phyloP scores from a whole-genome alignment of 371 early-diverging fungal species.

The Lichtheimia corymbifera region DNA sequence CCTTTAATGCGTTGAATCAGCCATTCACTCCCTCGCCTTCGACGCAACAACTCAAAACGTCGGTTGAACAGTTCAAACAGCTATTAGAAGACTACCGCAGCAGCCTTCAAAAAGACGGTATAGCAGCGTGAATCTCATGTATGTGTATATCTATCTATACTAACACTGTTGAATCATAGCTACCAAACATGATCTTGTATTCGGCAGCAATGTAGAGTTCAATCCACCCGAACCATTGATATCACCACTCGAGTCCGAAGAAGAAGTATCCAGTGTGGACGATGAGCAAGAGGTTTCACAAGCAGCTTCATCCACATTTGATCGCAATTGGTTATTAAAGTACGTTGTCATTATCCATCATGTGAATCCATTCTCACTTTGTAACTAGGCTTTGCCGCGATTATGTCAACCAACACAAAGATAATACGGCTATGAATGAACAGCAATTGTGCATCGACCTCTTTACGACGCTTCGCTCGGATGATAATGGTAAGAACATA shows the following conservation, averaged over 20 bases:
- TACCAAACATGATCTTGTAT: not conserved
- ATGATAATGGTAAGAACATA: constrained; percentile 33
- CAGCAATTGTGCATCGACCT: constrained; percentile 54
- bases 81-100: constrained; percentile 18
- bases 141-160: not conserved
- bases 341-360: constrained; percentile 15
- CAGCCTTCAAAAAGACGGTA: not conserved
- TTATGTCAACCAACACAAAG: constrained; percentile 14
- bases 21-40: not conserved
- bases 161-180: not conserved
- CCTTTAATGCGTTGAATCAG: not conserved
- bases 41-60: constrained; percentile 1
- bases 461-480: constrained; percentile 57
- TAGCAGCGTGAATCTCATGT: not conserved
- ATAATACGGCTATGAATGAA: constrained; percentile 23
- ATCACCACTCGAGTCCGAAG: not conserved
- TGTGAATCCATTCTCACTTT: not conserved
- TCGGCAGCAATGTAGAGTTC: constrained; percentile 13
- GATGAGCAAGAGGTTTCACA: constrained; percentile 2
- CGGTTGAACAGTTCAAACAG: constrained; percentile 15
- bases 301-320: constrained; percentile 21
- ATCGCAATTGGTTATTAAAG: constrained; percentile 53
- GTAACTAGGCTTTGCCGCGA: constrained; percentile 33
- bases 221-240: constrained; percentile 6
- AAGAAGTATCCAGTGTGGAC: not conserved